A percentile compares a stretch with the other conserved stretches of the same genome.
phyloP scores from a whole-genome alignment of 2,329 filamentous ascomycete species.

The Penicillium brevicompactum region DNA sequence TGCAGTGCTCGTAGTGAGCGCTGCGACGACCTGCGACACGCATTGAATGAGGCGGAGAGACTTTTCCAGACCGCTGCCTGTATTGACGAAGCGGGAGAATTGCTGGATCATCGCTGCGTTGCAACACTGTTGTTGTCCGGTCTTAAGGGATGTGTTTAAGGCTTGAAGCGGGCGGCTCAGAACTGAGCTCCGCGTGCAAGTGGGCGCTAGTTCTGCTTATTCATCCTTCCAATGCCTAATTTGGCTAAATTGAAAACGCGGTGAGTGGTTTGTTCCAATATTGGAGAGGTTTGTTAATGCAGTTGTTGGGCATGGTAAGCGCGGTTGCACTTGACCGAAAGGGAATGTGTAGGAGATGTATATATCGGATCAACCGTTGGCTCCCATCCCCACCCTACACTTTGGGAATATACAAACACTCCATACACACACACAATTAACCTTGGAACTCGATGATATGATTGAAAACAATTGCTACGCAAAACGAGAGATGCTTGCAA shows the following conservation, averaged over 20 bases:
- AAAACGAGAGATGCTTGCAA: slow-evolving; percentile 4
- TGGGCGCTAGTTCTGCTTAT: slow-evolving; percentile 10
- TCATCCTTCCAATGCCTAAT: slow-evolving; percentile 1
- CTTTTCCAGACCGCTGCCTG: slow-evolving; percentile 40
- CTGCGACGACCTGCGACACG: slow-evolving; percentile 35
- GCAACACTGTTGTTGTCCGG: not conserved
- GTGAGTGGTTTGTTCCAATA: not conserved
- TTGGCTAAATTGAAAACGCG: not conserved
- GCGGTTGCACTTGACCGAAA: not conserved
- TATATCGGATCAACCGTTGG: not conserved
- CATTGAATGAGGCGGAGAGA: slow-evolving; percentile 43
- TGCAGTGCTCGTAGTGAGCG: slow-evolving; percentile 30
- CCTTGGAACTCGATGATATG: not conserved
- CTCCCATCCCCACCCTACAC: not conserved
- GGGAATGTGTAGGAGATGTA: not conserved
- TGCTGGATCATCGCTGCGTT: slow-evolving; percentile 20
- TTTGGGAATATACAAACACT: too few relatives aligned
- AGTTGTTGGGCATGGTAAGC: not conserved
- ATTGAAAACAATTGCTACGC: not conserved
- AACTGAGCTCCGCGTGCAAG: not conserved
- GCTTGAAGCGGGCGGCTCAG: not conserved
- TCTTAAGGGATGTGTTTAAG: slow-evolving; percentile 1
- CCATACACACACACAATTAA: too few relatives aligned
- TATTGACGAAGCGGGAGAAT: slow-evolving; percentile 36
- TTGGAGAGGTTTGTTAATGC: not conserved